These are phyloP conservation scores for Chimonanthus praecox DNA, from an alignment of 164 flowering plant genomes.

Conservation along the genomic window DNA sequence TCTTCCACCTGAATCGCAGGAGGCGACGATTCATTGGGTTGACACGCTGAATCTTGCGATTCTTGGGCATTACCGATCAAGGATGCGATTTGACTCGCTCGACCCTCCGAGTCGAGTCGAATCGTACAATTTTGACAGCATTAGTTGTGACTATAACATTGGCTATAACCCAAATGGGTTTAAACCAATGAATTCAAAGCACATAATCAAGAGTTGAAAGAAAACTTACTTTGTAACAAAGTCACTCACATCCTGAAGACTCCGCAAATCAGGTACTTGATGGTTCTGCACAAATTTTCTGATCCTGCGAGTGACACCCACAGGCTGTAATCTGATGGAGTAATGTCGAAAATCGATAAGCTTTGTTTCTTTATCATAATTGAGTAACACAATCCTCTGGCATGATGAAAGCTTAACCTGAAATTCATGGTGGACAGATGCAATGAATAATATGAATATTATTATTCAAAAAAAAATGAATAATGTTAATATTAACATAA, in stretches of 20 bases:
- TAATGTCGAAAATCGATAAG: slow-evolving; percentile 90
- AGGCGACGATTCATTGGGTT: too few species aligned
- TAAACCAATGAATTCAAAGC: background rate
- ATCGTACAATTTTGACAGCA: too few species aligned
- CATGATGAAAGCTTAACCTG: slow-evolving; percentile 89
- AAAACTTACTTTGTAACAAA: slow-evolving; percentile 75
- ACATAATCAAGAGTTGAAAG: slow-evolving; percentile 8
- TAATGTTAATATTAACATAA: too few species aligned
- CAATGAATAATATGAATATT: background rate
- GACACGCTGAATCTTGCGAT: too few species aligned
- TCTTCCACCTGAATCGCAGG: background rate
- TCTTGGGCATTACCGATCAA: too few species aligned
- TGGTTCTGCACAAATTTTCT: slow-evolving; percentile 91
- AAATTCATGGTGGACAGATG: slow-evolving; percentile 3
- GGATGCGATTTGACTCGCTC: too few species aligned
- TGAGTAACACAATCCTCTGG: slow-evolving; percentile 83
- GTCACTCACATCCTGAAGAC: slow-evolving; percentile 87
- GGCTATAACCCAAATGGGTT: too few species aligned
- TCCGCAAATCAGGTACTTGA: slow-evolving; percentile 84
- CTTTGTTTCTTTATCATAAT: slow-evolving; percentile 85
- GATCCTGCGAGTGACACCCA: slow-evolving; percentile 79
- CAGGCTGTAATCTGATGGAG: slow-evolving; percentile 89
- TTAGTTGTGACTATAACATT: too few species aligned
- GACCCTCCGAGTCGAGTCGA: too few species aligned
- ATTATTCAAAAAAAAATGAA: background rate